Conservation (phyloP, 129 eudicot species). For the Kitagawia praeruptora region DNA sequence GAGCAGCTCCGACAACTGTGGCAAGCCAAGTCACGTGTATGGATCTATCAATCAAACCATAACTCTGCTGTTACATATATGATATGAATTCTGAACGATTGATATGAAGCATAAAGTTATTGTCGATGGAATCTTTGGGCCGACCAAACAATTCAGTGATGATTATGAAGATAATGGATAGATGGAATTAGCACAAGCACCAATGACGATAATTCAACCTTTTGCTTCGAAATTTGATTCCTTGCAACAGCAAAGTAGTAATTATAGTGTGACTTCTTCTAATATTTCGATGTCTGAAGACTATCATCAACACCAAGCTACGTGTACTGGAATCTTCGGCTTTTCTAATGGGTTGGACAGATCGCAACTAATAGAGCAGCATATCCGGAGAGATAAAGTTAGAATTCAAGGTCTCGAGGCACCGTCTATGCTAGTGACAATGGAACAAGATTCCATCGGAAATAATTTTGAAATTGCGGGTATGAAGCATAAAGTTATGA, state of each 20-base stretch:
- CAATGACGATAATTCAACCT: not conserved
- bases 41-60: no score
- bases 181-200: not conserved
- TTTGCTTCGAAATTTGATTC: not conserved
- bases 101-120: no score
- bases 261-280: not conserved
- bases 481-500: conserved; percentile 21
- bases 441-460: conserved; percentile 38
- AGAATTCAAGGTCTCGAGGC: conserved; percentile 45
- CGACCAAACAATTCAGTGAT: not conserved
- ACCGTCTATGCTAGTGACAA: conserved; percentile 32
- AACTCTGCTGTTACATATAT: no score
- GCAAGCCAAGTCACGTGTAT: no score
- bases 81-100: no score
- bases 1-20: no score
- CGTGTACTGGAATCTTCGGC: conserved; percentile 19
- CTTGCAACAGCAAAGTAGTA: not conserved
- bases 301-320: conserved; percentile 29
- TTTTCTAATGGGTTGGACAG: conserved; percentile 72
- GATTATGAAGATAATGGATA: not conserved
- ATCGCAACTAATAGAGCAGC: conserved; percentile 44
- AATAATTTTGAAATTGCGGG: conserved; percentile 55
- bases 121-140: not conserved
- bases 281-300: conserved; percentile 71
- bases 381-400: conserved; percentile 68